Evolutionary conservation across 371 early-diverging fungal species (phyloP).

Genomic region (Mucor sp.): DNA sequence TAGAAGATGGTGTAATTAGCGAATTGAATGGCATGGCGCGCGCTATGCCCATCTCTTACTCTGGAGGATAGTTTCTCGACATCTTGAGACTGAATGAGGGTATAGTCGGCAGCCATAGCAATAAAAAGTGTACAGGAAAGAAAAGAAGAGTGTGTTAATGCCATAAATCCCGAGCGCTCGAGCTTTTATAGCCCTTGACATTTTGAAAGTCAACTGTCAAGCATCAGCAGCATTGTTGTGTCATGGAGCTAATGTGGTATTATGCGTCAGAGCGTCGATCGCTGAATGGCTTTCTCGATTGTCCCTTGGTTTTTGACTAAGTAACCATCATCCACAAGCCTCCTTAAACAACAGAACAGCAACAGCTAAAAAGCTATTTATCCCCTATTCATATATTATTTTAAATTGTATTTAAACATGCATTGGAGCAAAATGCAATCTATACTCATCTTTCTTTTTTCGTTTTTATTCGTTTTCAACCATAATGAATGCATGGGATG

Average conservation of each 20-base stretch:
- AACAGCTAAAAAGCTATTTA: not conserved
- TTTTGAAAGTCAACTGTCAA: constrained; percentile 8
- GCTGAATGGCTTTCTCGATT: not conserved
- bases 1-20: not conserved
- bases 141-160: not conserved
- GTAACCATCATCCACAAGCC: not conserved
- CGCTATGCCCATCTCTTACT: not conserved
- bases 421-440: not conserved
- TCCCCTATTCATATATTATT: not conserved
- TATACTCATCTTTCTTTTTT: not conserved
- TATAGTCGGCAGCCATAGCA: not conserved
- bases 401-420: not conserved
- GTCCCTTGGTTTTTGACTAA: not conserved
- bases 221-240: not conserved
- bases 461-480: not conserved
- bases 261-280: not conserved
- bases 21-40: not conserved
- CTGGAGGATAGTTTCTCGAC: not conserved
- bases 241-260: not conserved
- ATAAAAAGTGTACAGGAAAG: not conserved
- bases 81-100: not conserved
- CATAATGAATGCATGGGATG: constrained; percentile 6
- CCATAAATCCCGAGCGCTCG: not conserved
- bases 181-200: not conserved
- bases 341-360: not conserved